These are phyloP conservation scores for Carex cristatella DNA, from an alignment of 176 grass and related monocot species.

Conservation along the genomic window DNA sequence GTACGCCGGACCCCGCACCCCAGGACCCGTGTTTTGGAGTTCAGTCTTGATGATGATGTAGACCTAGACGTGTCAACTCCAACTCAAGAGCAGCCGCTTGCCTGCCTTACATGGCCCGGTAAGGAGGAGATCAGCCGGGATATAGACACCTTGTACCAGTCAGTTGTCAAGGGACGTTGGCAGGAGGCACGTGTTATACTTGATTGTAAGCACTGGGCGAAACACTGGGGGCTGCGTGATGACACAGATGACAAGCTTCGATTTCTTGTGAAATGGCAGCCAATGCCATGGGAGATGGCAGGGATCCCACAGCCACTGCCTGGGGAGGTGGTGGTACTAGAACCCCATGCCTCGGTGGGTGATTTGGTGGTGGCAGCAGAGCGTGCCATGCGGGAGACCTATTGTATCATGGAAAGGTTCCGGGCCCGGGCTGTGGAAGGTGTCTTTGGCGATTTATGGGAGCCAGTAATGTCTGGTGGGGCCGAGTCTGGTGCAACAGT, in stretches of 20 bases:
- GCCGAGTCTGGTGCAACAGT: slow-evolving; percentile 59
- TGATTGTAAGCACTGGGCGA: slow-evolving; percentile 86
- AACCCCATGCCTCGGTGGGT: slow-evolving; percentile 66
- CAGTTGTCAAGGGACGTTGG: slow-evolving; percentile 31
- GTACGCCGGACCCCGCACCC: slow-evolving; percentile 57
- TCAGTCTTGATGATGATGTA: slow-evolving; percentile 61
- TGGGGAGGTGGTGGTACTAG: slow-evolving; percentile 77
- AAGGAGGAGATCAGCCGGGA: slow-evolving; percentile 41
- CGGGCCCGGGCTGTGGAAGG: slow-evolving; percentile 46
- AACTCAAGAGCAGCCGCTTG: not conserved
- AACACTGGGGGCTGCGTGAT: slow-evolving; percentile 73
- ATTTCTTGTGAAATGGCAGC: slow-evolving; percentile 65
- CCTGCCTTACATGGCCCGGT: slow-evolving; percentile 34
- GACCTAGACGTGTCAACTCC: not conserved
- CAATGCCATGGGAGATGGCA: slow-evolving; percentile 46
- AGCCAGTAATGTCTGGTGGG: slow-evolving; percentile 88
- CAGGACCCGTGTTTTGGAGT: slow-evolving; percentile 58
- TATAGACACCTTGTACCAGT: slow-evolving; percentile 51
- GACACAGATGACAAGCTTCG: slow-evolving; percentile 80
- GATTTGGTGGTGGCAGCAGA: slow-evolving; percentile 60
- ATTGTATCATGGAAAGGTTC: slow-evolving; percentile 71
- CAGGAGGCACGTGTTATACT: slow-evolving; percentile 49
- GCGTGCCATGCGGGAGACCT: slow-evolving; percentile 62
- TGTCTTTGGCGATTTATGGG: slow-evolving; percentile 67
- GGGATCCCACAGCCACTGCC: slow-evolving; percentile 23